Base-by-base conservation (phyloP, 1,139 yeast genomes). In the Yamadazyma dushanensis region DNA sequence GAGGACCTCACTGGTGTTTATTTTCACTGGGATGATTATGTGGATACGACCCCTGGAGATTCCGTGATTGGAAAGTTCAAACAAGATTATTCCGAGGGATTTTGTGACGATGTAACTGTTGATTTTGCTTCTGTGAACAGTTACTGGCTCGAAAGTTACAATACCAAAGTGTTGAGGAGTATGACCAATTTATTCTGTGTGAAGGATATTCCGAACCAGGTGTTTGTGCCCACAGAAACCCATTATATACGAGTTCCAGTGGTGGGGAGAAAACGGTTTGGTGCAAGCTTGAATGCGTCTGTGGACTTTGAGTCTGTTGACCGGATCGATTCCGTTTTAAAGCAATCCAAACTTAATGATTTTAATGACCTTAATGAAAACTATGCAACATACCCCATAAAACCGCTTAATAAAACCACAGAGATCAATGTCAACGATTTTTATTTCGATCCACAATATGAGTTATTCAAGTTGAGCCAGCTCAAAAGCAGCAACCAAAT, bases 21-120 rank as follows among this genome's bases (percentile, higher is more conserved):
- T 37, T 66, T 66, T 49, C 73, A 67, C 46, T 67, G 73, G 73
- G 73, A 66, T 40, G 72, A 67, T 46, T 66, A 70, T 67, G 56
- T 63, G 10, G 73, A 66, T 42, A 45, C 62, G 32, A 42, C 50
- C 17, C 56, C 61, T 3, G 70, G 53, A 2, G 43, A 60, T 31
- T 24, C 45, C 9, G 38, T 57, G 5, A 43, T 66, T 17, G 44
- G 45, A 10, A 34, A 38, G 7, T 54, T 48, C 31, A 48, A 63
- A 22, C 8, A 30, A 4, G 34, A 40, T 3, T 43, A 35, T 8
- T 9, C 16, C 14, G 51, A 49, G 4, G 65, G 63, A 9, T 24
- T 38, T 17, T 66, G 72, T 41, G 61, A 55, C 26, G 29, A 35
- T 10, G 30, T 34, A 5, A 35, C 62, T 16, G 43, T 43, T 10